Conservation (phyloP, 2,329 filamentous ascomycete species). For the Hypomyces rosellus region DNA sequence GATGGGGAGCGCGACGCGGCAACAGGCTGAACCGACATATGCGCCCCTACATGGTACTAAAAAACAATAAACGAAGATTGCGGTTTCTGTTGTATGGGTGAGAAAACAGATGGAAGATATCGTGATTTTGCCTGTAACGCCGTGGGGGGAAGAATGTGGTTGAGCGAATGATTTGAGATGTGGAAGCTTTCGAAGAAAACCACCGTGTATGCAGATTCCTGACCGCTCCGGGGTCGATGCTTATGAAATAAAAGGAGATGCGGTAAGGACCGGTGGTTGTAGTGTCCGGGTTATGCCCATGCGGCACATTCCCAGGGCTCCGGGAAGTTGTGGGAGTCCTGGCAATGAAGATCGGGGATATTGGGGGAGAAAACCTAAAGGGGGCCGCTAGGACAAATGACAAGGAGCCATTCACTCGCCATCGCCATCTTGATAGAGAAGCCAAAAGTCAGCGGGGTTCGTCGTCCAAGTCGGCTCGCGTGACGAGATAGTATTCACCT, state of each 20-base stretch:
- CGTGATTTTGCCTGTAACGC: constrained; percentile 3
- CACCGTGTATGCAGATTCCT: too few relatives aligned
- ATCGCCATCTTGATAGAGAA: constrained; percentile 30
- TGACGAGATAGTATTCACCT: constrained; percentile 49
- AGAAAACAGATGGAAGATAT: neutral
- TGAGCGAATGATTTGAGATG: too few relatives aligned
- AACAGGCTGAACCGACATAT: too few relatives aligned
- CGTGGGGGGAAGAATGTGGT: neutral
- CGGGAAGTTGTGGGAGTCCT: too few relatives aligned
- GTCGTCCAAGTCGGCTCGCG: constrained; percentile 25
- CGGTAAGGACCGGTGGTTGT: neutral
- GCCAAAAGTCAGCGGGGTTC: constrained; percentile 23
- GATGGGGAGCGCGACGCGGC: too few relatives aligned
- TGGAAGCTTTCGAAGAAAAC: too few relatives aligned
- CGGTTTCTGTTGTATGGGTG: neutral
- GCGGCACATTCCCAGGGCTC: too few relatives aligned
- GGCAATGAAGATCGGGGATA: too few relatives aligned
- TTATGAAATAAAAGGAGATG: constrained; percentile 1
- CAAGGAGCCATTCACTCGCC: constrained; percentile 22
- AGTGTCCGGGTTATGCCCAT: neutral
- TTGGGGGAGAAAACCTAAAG: too few relatives aligned
- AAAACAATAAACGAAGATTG: neutral
- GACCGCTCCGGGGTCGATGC: neutral
- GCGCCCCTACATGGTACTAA: too few relatives aligned
- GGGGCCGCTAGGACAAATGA: too few relatives aligned